phyloP scores from a whole-genome alignment of 768 basidiomycete genomes.

The Suillus variegatus region DNA sequence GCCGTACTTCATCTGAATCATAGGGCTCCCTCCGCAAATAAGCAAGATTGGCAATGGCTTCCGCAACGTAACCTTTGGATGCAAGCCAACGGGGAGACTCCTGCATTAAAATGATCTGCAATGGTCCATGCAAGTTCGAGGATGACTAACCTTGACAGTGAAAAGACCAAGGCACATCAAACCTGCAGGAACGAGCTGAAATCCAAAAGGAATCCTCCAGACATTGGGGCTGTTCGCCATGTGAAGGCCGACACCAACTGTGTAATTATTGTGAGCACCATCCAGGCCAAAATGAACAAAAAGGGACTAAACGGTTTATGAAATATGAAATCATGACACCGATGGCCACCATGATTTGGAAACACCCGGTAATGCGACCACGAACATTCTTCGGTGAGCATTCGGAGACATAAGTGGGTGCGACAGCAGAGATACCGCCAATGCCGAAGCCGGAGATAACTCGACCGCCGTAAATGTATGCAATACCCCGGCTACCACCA shows the following conservation, averaged over 20 bases:
- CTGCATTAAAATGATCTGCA: conserved; percentile 33
- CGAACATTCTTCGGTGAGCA: conserved; percentile 86
- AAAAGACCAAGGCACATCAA: conserved; percentile 68
- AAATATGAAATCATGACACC: conserved; percentile 89
- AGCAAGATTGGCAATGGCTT: conserved; percentile 62
- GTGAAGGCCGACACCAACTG: conserved; percentile 64
- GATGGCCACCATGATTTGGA: conserved; percentile 83
- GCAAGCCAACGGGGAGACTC: conserved; percentile 82
- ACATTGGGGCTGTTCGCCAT: conserved; percentile 46
- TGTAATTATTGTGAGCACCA: neutral
- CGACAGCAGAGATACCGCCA: conserved; percentile 81
- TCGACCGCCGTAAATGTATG: conserved; percentile 78
- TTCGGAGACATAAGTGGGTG: conserved; percentile 86
- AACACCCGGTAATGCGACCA: conserved; percentile 81
- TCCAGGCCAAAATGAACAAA: conserved; percentile 12
- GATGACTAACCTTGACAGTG: conserved; percentile 52
- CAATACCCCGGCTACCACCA: conserved; percentile 52
- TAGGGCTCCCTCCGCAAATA: conserved; percentile 53
- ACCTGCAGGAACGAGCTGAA: conserved; percentile 76
- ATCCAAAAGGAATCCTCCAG: conserved; percentile 74
- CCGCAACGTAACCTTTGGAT: conserved; percentile 53
- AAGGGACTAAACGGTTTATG: conserved; percentile 60
- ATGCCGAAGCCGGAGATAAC: conserved; percentile 81
- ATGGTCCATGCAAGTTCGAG: neutral
- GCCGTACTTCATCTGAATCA: conserved; percentile 46